Percentiles rank a stretch among this genome's conserved stretches.
Conservation (phyloP, 192 early-diverging fungal species). For the Chytriomyces sp. region DNA sequence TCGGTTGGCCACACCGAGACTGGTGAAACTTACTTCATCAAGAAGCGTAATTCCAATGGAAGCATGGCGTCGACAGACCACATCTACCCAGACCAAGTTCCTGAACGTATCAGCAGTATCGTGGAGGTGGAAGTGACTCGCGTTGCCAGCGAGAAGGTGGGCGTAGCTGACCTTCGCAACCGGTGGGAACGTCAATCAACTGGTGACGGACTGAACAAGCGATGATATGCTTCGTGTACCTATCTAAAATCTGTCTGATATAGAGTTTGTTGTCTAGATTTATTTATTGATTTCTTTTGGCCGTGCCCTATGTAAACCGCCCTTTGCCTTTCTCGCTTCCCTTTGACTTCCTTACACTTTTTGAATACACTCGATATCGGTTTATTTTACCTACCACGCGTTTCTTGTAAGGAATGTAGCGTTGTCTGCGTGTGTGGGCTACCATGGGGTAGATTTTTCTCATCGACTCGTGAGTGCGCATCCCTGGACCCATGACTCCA, state of each 20-base stretch:
- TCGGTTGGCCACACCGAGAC: conserved; percentile 33
- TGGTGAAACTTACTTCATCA: conserved; percentile 20
- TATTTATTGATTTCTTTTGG: not conserved
- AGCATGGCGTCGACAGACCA: conserved; percentile 14
- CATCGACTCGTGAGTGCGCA: no score
- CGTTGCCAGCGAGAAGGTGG: not conserved
- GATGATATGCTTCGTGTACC: no score
- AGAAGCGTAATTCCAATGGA: not conserved
- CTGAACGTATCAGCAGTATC: conserved; percentile 17
- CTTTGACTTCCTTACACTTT: no score
- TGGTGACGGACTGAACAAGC: not conserved
- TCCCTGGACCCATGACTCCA: no score
- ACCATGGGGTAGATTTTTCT: no score
- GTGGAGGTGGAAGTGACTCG: not conserved
- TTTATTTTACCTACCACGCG: no score
- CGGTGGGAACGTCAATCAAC: conserved; percentile 15
- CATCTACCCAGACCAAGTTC: conserved; percentile 25
- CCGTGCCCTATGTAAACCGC: not conserved
- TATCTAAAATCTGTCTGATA: not conserved
- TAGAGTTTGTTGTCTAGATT: not conserved
- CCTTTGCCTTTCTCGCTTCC: not conserved
- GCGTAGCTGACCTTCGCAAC: conserved; percentile 14
- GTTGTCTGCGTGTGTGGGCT: no score
- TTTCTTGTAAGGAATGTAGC: no score
- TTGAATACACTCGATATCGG: no score